These are phyloP conservation scores for Mycena metata DNA, from an alignment of 768 basidiomycete genomes.

Conservation along the genomic window DNA sequence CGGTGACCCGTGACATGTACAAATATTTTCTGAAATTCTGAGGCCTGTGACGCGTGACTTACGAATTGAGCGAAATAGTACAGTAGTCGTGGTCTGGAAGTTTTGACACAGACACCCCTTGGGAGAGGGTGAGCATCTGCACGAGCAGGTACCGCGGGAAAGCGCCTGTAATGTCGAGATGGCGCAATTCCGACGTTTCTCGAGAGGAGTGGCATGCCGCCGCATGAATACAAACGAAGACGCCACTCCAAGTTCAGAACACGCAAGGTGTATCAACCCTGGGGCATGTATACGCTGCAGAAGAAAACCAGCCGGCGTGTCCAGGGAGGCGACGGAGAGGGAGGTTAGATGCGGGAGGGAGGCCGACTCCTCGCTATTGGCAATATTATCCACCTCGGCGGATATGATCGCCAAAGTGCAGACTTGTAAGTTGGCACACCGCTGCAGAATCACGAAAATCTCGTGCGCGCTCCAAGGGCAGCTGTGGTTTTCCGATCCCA, in stretches of 20 bases:
- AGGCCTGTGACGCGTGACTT: too few species aligned
- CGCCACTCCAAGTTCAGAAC: too few species aligned
- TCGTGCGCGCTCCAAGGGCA: background rate
- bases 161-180: background rate
- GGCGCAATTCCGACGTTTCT: background rate
- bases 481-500: background rate
- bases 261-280: background rate
- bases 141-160: background rate
- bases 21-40: too few species aligned
- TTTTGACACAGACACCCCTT: too few species aligned
- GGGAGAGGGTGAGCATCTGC: background rate
- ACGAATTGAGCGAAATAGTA: too few species aligned
- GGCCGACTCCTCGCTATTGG: background rate
- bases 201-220: too few species aligned
- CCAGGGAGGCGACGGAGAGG: background rate
- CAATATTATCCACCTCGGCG: background rate
- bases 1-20: too few species aligned
- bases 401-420: slow-evolving; percentile 1
- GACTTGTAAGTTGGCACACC: background rate
- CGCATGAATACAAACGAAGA: too few species aligned
- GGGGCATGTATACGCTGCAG: background rate
- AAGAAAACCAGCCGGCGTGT: background rate
- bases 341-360: slow-evolving; percentile 12
- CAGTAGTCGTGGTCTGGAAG: too few species aligned
- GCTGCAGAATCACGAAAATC: background rate